Evolutionary conservation across 371 early-diverging fungal genomes (phyloP).

Genomic region (Mortierella sp.): DNA sequence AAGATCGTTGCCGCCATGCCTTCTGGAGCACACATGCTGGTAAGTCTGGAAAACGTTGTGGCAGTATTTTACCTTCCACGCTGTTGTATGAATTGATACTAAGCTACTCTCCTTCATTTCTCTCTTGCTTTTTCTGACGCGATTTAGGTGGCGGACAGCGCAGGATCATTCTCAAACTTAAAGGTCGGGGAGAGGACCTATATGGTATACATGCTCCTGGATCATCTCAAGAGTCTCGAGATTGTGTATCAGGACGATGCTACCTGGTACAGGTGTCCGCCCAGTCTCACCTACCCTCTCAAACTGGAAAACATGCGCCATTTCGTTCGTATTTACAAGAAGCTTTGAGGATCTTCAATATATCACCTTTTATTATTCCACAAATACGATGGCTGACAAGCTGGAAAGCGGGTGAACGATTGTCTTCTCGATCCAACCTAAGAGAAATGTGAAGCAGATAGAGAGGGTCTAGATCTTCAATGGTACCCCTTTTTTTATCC

Average conservation of each 20-base stretch:
- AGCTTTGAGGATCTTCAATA: slow-evolving; percentile 13
- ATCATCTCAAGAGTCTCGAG: slow-evolving; percentile 83
- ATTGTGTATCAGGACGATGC: slow-evolving; percentile 78
- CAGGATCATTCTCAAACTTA: slow-evolving; percentile 93
- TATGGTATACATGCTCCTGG: slow-evolving; percentile 91
- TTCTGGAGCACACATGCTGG: slow-evolving; percentile 80
- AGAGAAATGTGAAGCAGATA: background rate
- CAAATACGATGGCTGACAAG: no score
- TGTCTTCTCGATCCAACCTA: background rate
- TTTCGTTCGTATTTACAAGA: slow-evolving; percentile 84
- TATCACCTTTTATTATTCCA: background rate
- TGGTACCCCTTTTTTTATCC: no score
- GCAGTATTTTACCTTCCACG: background rate
- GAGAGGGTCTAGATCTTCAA: background rate
- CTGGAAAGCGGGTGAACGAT: background rate
- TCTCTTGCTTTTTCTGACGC: background rate
- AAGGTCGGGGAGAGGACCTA: slow-evolving; percentile 82
- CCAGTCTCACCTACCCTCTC: slow-evolving; percentile 79
- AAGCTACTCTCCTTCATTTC: no score
- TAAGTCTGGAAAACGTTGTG: slow-evolving; percentile 35
- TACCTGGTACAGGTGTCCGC: slow-evolving; percentile 89
- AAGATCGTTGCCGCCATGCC: slow-evolving; percentile 76
- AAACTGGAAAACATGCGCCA: slow-evolving; percentile 93
- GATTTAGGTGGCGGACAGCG: slow-evolving; percentile 87
- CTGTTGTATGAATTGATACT: background rate